These are phyloP conservation scores for Ustulina deusta DNA, from an alignment of 2,329 filamentous ascomycete genomes.

Conservation along the genomic window DNA sequence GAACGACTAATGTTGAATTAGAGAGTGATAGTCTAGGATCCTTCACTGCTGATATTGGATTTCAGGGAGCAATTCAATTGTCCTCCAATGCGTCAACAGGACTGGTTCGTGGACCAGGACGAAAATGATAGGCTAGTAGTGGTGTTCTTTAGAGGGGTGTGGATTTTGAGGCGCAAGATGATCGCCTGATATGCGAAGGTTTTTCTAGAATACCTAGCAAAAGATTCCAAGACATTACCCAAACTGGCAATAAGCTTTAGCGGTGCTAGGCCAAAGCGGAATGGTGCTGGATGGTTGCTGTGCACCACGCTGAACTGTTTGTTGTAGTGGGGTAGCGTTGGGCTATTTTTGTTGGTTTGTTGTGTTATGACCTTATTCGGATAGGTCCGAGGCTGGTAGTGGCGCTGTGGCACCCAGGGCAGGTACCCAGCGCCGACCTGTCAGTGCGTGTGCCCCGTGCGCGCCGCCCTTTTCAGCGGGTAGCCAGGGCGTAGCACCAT, in stretches of 20 bases:
- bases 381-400: slow-evolving; percentile 21
- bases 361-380: slow-evolving; percentile 48
- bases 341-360: slow-evolving; percentile 47
- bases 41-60: neutral
- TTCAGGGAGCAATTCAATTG: neutral
- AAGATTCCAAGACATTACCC: slow-evolving; percentile 29
- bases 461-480: slow-evolving; percentile 20
- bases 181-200: neutral
- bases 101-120: neutral
- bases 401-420: neutral
- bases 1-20: neutral
- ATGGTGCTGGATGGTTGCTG: slow-evolving; percentile 44
- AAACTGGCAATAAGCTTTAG: slow-evolving; percentile 16
- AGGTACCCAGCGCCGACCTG: neutral
- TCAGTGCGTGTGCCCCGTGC: slow-evolving; percentile 27
- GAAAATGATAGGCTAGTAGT: slow-evolving; percentile 4
- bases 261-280: slow-evolving; percentile 9
- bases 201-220: slow-evolving; percentile 8
- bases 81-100: neutral
- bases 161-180: slow-evolving; percentile 22
- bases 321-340: slow-evolving; percentile 42
- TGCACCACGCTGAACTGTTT: slow-evolving; percentile 40
- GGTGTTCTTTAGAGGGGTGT: slow-evolving; percentile 9
- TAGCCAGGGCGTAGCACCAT: slow-evolving; percentile 19
- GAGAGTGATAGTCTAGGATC: neutral